A percentile compares a stretch with the other conserved stretches of the same genome.
phyloP scores from a whole-genome alignment of 2,329 filamentous ascomycete species.

The Diaporthe caulivora region DNA sequence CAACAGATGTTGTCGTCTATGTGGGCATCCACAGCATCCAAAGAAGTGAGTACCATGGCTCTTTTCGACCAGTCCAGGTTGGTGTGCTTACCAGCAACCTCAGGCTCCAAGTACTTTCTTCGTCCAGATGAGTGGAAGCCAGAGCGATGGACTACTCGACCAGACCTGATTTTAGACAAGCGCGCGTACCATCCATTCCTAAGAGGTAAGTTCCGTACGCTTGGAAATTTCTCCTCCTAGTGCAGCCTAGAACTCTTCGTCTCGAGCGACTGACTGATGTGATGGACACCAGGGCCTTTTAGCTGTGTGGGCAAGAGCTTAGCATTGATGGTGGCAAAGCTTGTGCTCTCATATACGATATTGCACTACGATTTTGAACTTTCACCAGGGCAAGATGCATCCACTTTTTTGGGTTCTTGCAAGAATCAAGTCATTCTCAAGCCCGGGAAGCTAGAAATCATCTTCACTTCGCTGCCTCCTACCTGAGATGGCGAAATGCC shows the following conservation, averaged over 20 bases:
- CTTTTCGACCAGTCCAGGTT: not conserved
- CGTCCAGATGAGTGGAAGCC: not conserved
- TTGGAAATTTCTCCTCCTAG: not conserved
- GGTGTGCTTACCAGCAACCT: not conserved
- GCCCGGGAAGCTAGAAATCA: not conserved
- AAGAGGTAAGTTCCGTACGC: not conserved
- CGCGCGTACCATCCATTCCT: not conserved
- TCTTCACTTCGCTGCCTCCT: not conserved
- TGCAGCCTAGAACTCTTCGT: no score
- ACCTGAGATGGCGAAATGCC: not conserved
- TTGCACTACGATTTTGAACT: not conserved
- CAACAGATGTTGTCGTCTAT: not conserved
- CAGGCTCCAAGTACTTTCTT: not conserved
- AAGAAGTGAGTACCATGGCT: not conserved
- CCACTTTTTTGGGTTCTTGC: not conserved
- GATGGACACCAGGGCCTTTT: not conserved
- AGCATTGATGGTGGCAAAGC: not conserved
- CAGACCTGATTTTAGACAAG: not conserved
- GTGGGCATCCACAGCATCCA: conserved; percentile 1
- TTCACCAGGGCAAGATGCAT: not conserved
- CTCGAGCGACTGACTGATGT: not conserved
- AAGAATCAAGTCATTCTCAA: conserved; percentile 1
- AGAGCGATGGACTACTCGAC: not conserved
- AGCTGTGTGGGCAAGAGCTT: not conserved
- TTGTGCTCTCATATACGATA: conserved; percentile 1